Evolutionary conservation across 345 rosid species (phyloP), one percentile per base, ranked within the genome.

Genomic region (Carallia pectinifolia): DNA sequence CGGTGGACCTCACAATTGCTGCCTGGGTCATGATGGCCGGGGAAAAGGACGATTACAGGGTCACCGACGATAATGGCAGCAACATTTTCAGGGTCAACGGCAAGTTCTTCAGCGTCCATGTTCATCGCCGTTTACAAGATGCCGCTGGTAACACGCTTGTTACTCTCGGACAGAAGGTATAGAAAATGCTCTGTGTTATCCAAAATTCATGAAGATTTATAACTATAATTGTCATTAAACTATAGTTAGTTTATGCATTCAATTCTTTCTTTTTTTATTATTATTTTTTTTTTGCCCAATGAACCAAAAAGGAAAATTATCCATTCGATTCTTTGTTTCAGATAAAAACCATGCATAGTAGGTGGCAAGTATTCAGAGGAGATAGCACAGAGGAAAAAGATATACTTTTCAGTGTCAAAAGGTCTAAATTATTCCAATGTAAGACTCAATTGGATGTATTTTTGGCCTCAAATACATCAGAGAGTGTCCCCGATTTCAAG

Each of bases 361-460:
- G 83, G 68, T 87, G 88, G 88, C 76, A 86, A 74, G 81, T 74
- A 17, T 91, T 82, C 33, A 78, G 87, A 37, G 94, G 94, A 63
- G 85, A 82, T 0, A 87, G 90, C 77, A 82, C 65, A 8, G 81
- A 77, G 31, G 53, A 74, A 2, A 71, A 69, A 5, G 88, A 89
- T 80, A 62, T 87, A 52, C 60, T 91, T 19, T 89, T 84, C 72
- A 86, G 68, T 16, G 87, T 75, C 7, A 86, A 80, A 70, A 83
- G 58, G 68, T 76, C 86, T 0, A 81, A 85, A 5, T 3, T 87
- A 63, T 31, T 84, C 29, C 80, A 87, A 33, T 4, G 71, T 0
- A 82, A 62, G 83, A 79, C 86, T 0, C 74, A 79, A 23, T 72
- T 89, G 16, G 85, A 91, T 39, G 88, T 85, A 70, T 85, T 83